Base-by-base conservation (phyloP, 768 basidiomycete species). In the Amanita pallidorosea region DNA sequence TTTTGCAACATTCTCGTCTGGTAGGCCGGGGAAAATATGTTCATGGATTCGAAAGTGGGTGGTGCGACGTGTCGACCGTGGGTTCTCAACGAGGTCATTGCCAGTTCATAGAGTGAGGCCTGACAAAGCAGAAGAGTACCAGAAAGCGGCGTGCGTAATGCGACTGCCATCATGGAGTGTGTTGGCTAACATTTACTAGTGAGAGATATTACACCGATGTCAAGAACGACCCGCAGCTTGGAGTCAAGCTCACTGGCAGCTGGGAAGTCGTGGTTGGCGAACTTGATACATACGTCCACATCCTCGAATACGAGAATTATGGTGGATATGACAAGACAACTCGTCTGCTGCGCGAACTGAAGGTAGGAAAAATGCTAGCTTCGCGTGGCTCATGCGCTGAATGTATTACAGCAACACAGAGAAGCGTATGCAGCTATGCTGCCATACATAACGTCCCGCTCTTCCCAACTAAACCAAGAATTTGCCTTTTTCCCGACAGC, bases 401-500 rank as follows among this genome's bases (percentile, higher is more conserved):
- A 41, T 37, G 20, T 38, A 29, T 22, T 38, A 45, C 57, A 88
- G 80, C 86, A 38, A 48, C 37, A 93, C 57, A 65, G 70, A 49
- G 69, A 79, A 40, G 75, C 83, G 45, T 90, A 83, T 66, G 71
- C 80, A 54, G 76, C 75, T 20, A 78, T 97, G 71, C 74, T 90
- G 11, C 94, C 93, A 5, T 78, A 79, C 61, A 64, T 98, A 35
- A 73, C 67, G 11, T 82, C 80, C 13, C 81, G 94, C 37, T 74
- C 81, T 27, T 75, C 76, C 13, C 91, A 95, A 57, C 76, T 95
- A 44, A 82, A 79, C 57, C 90, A 92, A 63, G 95, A 99, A 64
- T 99, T 99, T 67, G 90, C 89, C 1, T 95, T 97, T 70, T 81
- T 94, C 62, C 91, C 93, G 5, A 89, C 92, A 1, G 78, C 88